These are phyloP conservation scores for Chrysoporthe cubensis DNA, from an alignment of 2,329 filamentous ascomycete species.

Conservation along the genomic window DNA sequence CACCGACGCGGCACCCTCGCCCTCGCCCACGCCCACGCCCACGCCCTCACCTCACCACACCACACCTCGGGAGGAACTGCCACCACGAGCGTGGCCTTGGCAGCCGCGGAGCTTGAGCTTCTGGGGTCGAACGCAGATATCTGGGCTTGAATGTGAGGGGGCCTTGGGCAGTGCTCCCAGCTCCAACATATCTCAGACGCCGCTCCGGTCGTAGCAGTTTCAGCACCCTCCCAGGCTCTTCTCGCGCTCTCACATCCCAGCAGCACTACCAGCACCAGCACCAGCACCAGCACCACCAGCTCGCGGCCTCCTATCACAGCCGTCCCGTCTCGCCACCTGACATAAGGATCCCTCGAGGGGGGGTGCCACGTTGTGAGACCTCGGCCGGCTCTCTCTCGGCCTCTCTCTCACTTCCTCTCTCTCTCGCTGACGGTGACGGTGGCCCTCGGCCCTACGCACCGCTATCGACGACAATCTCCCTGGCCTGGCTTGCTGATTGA, in stretches of 20 bases:
- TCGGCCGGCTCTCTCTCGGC: neutral
- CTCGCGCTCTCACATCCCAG: neutral
- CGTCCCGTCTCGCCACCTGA: slow-evolving; percentile 14
- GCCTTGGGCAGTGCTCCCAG: neutral
- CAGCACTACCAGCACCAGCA: no score
- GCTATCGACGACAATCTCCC: no score
- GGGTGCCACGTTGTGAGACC: neutral
- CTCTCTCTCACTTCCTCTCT: no score
- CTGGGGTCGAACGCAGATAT: neutral
- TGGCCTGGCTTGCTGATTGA: no score
- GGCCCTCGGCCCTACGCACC: no score
- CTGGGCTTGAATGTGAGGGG: neutral
- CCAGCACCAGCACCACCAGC: neutral
- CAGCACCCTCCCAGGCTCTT: slow-evolving; percentile 25
- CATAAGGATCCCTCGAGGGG: neutral
- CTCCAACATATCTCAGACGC: slow-evolving; percentile 31
- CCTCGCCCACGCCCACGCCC: no score
- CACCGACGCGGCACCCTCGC: neutral
- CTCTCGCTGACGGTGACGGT: no score
- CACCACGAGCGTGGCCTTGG: no score
- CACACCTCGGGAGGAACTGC: no score
- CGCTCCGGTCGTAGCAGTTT: slow-evolving; percentile 31
- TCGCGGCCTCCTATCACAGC: neutral
- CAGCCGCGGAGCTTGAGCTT: no score
- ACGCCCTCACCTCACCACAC: neutral